Conservation (phyloP, 2,329 filamentous ascomycete genomes). For the Trichophyton verrucosum region DNA sequence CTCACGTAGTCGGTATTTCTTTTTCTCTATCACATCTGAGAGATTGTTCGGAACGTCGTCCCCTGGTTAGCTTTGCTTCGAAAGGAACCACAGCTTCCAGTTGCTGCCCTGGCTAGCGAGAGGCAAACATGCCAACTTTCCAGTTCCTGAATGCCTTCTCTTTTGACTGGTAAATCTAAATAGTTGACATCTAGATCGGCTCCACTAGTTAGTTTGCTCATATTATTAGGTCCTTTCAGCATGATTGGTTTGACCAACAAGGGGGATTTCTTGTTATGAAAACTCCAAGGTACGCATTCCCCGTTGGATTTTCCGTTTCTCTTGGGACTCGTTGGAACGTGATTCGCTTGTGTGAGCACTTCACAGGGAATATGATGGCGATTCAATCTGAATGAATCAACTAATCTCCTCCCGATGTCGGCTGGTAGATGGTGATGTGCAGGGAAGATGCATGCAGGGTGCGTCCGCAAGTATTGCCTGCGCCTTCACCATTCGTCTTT, state of each 20-base stretch:
- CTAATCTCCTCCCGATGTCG: background rate
- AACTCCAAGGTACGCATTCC: background rate
- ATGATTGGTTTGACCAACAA: background rate
- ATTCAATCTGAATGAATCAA: background rate
- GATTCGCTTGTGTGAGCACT: background rate
- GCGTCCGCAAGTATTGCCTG: background rate
- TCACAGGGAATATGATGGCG: background rate
- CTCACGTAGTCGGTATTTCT: background rate
- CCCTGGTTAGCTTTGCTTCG: background rate
- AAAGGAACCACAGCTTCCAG: background rate
- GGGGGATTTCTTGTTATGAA: background rate
- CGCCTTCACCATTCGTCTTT: too few species aligned
- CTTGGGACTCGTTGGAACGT: background rate
- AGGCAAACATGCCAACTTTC: background rate
- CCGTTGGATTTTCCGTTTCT: background rate
- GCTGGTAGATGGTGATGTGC: background rate
- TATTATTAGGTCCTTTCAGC: background rate
- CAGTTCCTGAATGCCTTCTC: background rate
- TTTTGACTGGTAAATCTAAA: background rate
- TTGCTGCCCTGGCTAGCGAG: background rate
- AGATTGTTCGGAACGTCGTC: background rate
- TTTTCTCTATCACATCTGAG: background rate
- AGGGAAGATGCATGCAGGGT: background rate
- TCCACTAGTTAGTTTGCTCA: background rate
- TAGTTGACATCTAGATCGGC: background rate